Evolutionary conservation across 1,284 basidiomycete species (phyloP), one percentile per base, ranked within the genome.

Genomic region (Retiboletus fuscus): DNA sequence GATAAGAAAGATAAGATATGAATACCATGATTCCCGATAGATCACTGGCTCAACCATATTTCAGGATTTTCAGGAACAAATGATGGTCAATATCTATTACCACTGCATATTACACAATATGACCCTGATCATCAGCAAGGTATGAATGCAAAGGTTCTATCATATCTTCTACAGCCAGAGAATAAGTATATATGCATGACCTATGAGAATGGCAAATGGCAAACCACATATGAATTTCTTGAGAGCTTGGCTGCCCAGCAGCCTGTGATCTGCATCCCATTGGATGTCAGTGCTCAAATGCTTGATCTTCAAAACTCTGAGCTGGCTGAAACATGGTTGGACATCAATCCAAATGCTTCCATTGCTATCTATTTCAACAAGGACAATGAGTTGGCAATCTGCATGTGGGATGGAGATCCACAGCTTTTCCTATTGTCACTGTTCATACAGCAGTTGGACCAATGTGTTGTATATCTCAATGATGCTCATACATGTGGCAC

Each of bases 11-110:
- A n/a, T n/a, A n/a, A n/a, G n/a, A n/a, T n/a, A n/a, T n/a, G n/a
- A n/a, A n/a, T n/a, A n/a, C n/a, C n/a, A n/a, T n/a, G n/a, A n/a
- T n/a, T n/a, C n/a, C n/a, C n/a, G n/a, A n/a, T n/a, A n/a, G n/a
- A n/a, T n/a, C n/a, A n/a, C n/a, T n/a, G n/a, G n/a, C n/a, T n/a
- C n/a, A n/a, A n/a, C n/a, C n/a, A 10, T n/a, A 5, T n/a, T 85
- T 80, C 6, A 90, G 89, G 89, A 0, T 90, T 90, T 74, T 90
- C 88, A 60, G 89, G 88, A 11, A 90, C 89, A 1, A 90, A 90
- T 64, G 89, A 90, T 72, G 85, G 85, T 51, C 82, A 78, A 58
- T 85, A 87, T 68, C 77, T 90, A 1, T 78, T 90, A 6, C 88
- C 88, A 1, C 81, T 81, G 0, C 84, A 85, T 1, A 87, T 90